These are phyloP conservation scores for Reutealis trisperma DNA, from an alignment of 345 rosid species.

Conservation along the genomic window DNA sequence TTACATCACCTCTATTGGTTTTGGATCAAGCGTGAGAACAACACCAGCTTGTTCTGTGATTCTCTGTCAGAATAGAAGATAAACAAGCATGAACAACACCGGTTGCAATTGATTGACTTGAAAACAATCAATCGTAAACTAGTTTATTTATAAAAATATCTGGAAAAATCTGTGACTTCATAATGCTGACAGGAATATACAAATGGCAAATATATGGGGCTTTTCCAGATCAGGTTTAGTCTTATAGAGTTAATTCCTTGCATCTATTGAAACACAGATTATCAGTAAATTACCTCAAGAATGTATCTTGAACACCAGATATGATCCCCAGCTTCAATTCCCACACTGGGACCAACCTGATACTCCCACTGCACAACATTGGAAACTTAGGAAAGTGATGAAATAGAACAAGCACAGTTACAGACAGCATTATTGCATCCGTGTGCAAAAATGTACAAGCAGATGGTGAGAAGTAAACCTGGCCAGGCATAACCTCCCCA, in stretches of 20 bases:
- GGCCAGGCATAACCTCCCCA: slow-evolving; percentile 99
- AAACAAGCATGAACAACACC: background rate
- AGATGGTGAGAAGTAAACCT: slow-evolving; percentile 46
- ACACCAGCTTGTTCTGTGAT: slow-evolving; percentile 98
- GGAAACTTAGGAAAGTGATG: slow-evolving; percentile 6
- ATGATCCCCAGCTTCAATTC: slow-evolving; percentile 93
- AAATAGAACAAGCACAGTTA: slow-evolving; percentile 8
- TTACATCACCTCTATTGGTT: slow-evolving; percentile 73
- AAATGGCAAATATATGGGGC: too few relatives aligned
- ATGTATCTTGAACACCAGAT: slow-evolving; percentile 96
- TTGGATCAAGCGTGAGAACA: slow-evolving; percentile 89
- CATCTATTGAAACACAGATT: background rate
- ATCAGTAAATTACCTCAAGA: slow-evolving; percentile 67
- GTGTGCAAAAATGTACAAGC: background rate
- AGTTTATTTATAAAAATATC: background rate
- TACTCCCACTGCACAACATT: slow-evolving; percentile 78
- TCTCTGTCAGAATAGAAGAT: slow-evolving; percentile 53
- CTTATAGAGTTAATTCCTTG: background rate
- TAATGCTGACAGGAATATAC: background rate
- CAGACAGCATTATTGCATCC: background rate
- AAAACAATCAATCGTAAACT: background rate
- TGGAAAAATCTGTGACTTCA: background rate
- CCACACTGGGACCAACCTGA: slow-evolving; percentile 98
- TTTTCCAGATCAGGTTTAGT: background rate
- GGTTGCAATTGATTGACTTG: background rate